Evolutionary conservation across 345 rosid genomes (phyloP), one percentile per base, ranked within the genome.

Genomic region (Heritiera fomes): DNA sequence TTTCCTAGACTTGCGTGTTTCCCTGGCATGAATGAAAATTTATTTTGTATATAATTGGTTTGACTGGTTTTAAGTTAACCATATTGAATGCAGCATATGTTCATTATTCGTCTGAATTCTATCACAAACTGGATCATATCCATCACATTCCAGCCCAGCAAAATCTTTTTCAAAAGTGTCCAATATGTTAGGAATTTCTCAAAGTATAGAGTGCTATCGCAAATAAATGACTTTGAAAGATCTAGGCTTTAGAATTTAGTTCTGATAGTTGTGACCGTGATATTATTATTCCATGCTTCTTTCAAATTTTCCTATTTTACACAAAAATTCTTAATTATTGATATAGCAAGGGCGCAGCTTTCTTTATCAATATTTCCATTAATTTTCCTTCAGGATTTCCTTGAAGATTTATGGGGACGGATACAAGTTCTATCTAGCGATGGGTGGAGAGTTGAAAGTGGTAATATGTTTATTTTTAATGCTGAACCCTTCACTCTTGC

Each of bases 381-480:
- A 58, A 73, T 63, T 32, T 81, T 75, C 71, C 71, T 79, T 79
- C 87, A 97, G 99, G 98, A 94, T 85, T 92, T 94, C 78, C 85
- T 97, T 92, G 99, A 97, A 89, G 99, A 93, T 86, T 81, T 94
- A 49, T 94, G 91, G 94, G 89, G 68, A 79, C 88, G 96, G 75
- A 87, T 90, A 85, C 97, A 94, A 81, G 84, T 77, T 69, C 86
- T 91, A 60, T 94, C 91, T 78, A 86, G 82, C 81, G 90, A 83
- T 83, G 98, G 97, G 81, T 97, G 99, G 99, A 97, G 91, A 84
- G 82, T 93, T 75, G 95, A 93, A 60, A 97, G 99, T 83, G 98
- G 98, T 91, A 89, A 82, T 64, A 53, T 55, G 12, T 77, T 23
- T 13, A 52, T 23, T 41, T 68, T 40, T 59, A 68, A 5, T 32